These are phyloP conservation scores for Adansonia gregorii DNA, from an alignment of 441 rosid genomes.

Conservation along the genomic window DNA sequence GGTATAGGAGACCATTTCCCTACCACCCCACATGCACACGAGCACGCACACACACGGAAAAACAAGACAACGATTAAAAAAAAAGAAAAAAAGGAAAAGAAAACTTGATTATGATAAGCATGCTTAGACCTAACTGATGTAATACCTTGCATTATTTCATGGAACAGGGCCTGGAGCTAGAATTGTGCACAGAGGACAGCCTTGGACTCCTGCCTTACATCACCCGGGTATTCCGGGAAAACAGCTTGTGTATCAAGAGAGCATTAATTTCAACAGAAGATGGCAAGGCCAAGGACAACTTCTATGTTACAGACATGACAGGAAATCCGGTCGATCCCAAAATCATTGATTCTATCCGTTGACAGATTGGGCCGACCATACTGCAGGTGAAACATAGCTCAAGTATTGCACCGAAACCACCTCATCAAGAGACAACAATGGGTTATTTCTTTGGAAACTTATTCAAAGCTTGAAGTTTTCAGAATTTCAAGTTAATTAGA, in stretches of 20 bases:
- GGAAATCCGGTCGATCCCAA: conserved; percentile 69
- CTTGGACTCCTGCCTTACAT: conserved; percentile 84
- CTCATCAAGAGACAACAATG: conserved; percentile 56
- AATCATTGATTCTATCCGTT: conserved; percentile 60
- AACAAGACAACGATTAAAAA: too few species aligned
- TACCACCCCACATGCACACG: not conserved
- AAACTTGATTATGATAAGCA: not conserved
- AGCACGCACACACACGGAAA: not conserved
- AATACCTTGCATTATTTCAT: conserved; percentile 11
- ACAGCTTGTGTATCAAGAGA: conserved; percentile 72
- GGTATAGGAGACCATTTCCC: conserved; percentile 40
- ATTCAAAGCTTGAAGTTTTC: conserved; percentile 63
- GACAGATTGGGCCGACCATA: conserved; percentile 58
- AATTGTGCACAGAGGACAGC: conserved; percentile 68
- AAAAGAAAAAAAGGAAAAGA: not conserved
- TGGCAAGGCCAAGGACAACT: conserved; percentile 71
- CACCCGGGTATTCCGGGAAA: conserved; percentile 85
- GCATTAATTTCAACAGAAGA: conserved; percentile 77
- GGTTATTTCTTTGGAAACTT: conserved; percentile 65
- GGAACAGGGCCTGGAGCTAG: conserved; percentile 79
- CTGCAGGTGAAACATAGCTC: conserved; percentile 64
- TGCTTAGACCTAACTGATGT: not conserved
- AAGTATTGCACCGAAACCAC: conserved; percentile 43
- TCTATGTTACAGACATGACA: conserved; percentile 81
- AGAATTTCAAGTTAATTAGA: conserved; percentile 58